Conservation (phyloP, 352 stramenopile genomes). For the Globisporangium ultimum region DNA sequence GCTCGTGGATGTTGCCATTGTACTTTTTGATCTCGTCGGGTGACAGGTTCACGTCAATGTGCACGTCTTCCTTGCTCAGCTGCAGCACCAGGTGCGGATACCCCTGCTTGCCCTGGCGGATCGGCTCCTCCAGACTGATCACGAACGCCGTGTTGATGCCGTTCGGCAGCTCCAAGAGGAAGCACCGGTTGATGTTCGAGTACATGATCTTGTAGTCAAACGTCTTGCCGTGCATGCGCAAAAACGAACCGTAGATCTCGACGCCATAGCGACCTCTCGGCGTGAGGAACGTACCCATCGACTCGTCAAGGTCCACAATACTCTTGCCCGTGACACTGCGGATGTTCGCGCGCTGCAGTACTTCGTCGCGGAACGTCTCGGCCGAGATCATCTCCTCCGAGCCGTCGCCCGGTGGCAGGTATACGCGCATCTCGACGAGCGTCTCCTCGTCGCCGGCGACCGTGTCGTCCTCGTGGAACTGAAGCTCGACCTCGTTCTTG, state of each 20-base stretch:
- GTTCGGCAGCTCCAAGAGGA: constrained; percentile 96
- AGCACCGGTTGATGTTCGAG: constrained; percentile 98
- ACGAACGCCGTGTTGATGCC: constrained; percentile 97
- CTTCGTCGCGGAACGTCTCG: constrained; percentile 81
- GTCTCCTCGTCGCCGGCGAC: constrained; percentile 93
- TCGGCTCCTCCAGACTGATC: constrained; percentile 98
- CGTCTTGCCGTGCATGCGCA: constrained; percentile 97
- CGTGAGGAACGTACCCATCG: constrained; percentile 97
- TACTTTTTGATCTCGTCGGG: constrained; percentile 98
- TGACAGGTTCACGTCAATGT: constrained; percentile 93
- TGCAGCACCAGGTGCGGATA: constrained; percentile 99
- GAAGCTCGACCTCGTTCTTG: constrained; percentile 98
- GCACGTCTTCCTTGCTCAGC: constrained; percentile 81
- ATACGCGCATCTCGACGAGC: constrained; percentile 96
- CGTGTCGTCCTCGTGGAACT: constrained; percentile 98
- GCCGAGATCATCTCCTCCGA: constrained; percentile 55
- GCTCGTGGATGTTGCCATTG: constrained; percentile 94
- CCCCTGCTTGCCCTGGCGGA: constrained; percentile 98
- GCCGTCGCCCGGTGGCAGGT: constrained; percentile 84
- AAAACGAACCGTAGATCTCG: constrained; percentile 96
- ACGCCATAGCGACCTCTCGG: constrained; percentile 97
- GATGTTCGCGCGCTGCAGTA: constrained; percentile 83
- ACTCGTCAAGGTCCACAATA: constrained; percentile 96
- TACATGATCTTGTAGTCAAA: constrained; percentile 99
- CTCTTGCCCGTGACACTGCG: constrained; percentile 93